phyloP scores from a whole-genome alignment of 306 rosid species.

The Vigna mungo region DNA sequence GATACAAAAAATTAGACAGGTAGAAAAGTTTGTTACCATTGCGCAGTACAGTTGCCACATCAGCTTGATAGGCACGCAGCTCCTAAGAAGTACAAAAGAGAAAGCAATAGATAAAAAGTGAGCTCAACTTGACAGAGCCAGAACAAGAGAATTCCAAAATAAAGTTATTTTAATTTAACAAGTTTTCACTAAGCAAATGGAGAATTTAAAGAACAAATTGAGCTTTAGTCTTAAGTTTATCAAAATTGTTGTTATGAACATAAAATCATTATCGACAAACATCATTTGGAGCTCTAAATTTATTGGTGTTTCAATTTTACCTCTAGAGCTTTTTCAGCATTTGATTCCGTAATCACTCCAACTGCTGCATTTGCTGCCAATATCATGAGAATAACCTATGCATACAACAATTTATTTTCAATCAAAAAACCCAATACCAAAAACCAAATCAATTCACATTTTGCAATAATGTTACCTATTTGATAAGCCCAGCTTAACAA shows the following conservation, averaged over 20 bases:
- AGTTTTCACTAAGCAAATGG: slow-evolving; percentile 16
- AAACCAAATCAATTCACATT: slow-evolving; percentile 34
- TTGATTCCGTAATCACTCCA: slow-evolving; percentile 95
- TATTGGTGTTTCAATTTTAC: slow-evolving; percentile 54
- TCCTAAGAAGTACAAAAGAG: slow-evolving; percentile 61
- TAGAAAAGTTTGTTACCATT: slow-evolving; percentile 65
- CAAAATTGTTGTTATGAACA: background rate
- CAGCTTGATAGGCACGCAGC: slow-evolving; percentile 99
- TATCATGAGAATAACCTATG: slow-evolving; percentile 92
- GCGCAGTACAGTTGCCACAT: slow-evolving; percentile 87
- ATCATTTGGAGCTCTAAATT: slow-evolving; percentile 37
- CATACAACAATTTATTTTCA: slow-evolving; percentile 28
- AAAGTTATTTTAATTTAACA: slow-evolving; percentile 31
- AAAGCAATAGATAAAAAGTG: slow-evolving; percentile 34
- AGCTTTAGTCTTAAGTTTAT: slow-evolving; percentile 25
- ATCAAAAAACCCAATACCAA: slow-evolving; percentile 51
- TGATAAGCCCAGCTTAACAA: slow-evolving; percentile 17
- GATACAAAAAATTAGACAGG: slow-evolving; percentile 31
- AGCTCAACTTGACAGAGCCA: slow-evolving; percentile 42
- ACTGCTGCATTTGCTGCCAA: slow-evolving; percentile 97
- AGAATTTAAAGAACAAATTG: slow-evolving; percentile 17
- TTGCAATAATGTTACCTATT: slow-evolving; percentile 14
- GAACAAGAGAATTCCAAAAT: slow-evolving; percentile 21
- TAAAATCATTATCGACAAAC: slow-evolving; percentile 21
- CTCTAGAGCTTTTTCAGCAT: slow-evolving; percentile 98